These are phyloP conservation scores for Diplocarpon rosae DNA, from an alignment of 2,329 filamentous ascomycete genomes.

Conservation along the genomic window DNA sequence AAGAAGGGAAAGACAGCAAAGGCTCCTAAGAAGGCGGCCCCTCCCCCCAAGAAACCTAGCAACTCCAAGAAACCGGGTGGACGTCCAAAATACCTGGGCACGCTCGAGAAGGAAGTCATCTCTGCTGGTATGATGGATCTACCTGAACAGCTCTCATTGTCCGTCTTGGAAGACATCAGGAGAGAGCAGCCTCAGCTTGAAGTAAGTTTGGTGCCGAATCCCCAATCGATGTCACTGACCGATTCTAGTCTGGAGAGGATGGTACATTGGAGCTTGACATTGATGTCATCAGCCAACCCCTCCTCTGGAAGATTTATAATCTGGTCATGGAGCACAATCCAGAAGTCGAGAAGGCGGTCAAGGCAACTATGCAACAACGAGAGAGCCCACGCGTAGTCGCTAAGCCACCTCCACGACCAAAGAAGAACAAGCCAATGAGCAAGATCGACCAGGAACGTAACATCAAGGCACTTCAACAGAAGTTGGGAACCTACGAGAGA, in stretches of 20 bases:
- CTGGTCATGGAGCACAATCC: conserved; percentile 40
- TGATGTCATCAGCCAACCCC: conserved; percentile 43
- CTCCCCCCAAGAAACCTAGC: conserved; percentile 9
- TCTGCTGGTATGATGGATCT: conserved; percentile 76
- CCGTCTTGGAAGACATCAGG: conserved; percentile 83
- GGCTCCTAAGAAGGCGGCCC: conserved; percentile 28
- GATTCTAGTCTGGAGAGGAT: conserved; percentile 31
- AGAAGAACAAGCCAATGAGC: conserved; percentile 66
- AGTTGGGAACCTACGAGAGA: conserved; percentile 37
- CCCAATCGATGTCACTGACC: conserved; percentile 15
- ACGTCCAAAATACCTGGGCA: conserved; percentile 47
- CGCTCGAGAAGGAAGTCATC: conserved; percentile 83
- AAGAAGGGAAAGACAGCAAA: conserved; percentile 44
- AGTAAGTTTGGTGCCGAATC: conserved; percentile 29
- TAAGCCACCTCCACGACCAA: conserved; percentile 31
- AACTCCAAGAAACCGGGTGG: conserved; percentile 33
- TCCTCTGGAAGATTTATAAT: conserved; percentile 42
- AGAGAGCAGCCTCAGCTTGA: conserved; percentile 65
- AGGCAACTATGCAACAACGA: conserved; percentile 19
- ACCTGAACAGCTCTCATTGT: conserved; percentile 64
- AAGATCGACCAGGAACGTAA: conserved; percentile 59
- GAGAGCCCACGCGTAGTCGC: conserved; percentile 22
- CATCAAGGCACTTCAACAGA: conserved; percentile 51
- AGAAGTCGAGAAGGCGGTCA: conserved; percentile 30
- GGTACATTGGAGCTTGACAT: conserved; percentile 50